These are phyloP conservation scores for Pestalotiopsis fici DNA, from an alignment of 2,329 filamentous ascomycete species.

Conservation along the genomic window DNA sequence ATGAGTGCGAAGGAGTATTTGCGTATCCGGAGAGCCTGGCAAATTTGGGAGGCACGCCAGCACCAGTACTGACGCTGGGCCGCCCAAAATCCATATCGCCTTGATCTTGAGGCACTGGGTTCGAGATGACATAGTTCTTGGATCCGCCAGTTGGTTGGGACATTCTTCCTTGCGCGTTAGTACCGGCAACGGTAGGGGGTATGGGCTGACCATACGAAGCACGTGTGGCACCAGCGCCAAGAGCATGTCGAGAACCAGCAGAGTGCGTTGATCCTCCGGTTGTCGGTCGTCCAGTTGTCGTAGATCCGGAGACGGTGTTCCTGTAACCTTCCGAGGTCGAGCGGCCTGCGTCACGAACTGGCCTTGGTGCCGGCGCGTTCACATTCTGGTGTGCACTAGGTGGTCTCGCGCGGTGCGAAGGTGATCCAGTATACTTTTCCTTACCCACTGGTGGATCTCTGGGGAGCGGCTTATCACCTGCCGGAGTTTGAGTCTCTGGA, in stretches of 20 bases:
- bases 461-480: slow-evolving; percentile 60
- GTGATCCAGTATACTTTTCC: slow-evolving; percentile 40
- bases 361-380: slow-evolving; percentile 46
- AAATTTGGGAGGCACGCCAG: slow-evolving; percentile 56
- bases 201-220: slow-evolving; percentile 86
- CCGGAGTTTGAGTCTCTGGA: slow-evolving; percentile 38
- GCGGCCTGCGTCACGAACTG: slow-evolving; percentile 49
- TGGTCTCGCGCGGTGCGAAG: slow-evolving; percentile 37
- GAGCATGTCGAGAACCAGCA: slow-evolving; percentile 62
- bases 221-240: slow-evolving; percentile 44
- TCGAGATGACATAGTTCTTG: slow-evolving; percentile 72
- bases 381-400: slow-evolving; percentile 50
- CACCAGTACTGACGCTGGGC: slow-evolving; percentile 52
- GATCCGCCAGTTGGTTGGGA: slow-evolving; percentile 71
- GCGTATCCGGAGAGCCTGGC: slow-evolving; percentile 57
- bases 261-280: slow-evolving; percentile 83
- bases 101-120: slow-evolving; percentile 60
- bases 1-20: slow-evolving; percentile 43
- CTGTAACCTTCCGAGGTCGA: slow-evolving; percentile 58
- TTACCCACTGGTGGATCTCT: slow-evolving; percentile 53
- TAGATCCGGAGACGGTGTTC: slow-evolving; percentile 41
- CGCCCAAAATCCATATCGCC: slow-evolving; percentile 55
- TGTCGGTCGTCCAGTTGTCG: slow-evolving; percentile 58
- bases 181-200: slow-evolving; percentile 82
- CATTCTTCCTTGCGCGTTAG: slow-evolving; percentile 86